These are phyloP conservation scores for Ganoderma sinense DNA, from an alignment of 1,284 basidiomycete species.

Conservation along the genomic window DNA sequence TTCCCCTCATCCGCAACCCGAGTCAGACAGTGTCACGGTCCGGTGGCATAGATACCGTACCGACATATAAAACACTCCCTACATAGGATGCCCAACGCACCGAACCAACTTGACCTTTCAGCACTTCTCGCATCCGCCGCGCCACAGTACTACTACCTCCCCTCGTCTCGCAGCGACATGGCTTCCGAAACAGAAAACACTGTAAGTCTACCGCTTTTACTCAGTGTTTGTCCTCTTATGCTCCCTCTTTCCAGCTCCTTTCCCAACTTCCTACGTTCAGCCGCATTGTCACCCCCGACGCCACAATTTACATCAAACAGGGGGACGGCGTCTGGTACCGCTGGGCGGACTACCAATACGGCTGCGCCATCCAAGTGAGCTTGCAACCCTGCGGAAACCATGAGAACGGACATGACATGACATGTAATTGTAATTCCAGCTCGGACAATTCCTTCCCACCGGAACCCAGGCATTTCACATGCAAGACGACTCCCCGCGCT, in stretches of 20 bases:
- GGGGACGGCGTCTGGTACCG: not conserved
- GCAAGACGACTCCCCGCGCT: not conserved
- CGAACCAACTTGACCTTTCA: not conserved
- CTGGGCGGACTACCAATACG: not conserved
- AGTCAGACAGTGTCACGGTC: not conserved
- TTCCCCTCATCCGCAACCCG: not conserved
- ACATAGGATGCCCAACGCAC: not conserved
- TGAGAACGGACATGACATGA: not conserved
- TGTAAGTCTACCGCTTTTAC: not conserved
- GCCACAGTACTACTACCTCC: not conserved
- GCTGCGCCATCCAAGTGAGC: not conserved
- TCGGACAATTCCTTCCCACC: not conserved
- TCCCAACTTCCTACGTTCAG: not conserved
- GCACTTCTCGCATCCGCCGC: not conserved
- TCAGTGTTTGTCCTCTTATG: not conserved
- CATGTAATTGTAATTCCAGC: not conserved
- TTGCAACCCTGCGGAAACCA: not conserved
- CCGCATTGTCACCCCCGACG: not conserved
- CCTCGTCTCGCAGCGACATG: not conserved
- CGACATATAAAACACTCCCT: not conserved
- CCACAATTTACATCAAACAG: not conserved
- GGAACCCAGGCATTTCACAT: not conserved
- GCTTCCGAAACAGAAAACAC: not conserved
- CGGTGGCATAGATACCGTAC: not conserved
- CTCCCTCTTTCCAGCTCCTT: not conserved